phyloP scores from a whole-genome alignment of 1,284 basidiomycete species.

The Rugosomyces carneus region DNA sequence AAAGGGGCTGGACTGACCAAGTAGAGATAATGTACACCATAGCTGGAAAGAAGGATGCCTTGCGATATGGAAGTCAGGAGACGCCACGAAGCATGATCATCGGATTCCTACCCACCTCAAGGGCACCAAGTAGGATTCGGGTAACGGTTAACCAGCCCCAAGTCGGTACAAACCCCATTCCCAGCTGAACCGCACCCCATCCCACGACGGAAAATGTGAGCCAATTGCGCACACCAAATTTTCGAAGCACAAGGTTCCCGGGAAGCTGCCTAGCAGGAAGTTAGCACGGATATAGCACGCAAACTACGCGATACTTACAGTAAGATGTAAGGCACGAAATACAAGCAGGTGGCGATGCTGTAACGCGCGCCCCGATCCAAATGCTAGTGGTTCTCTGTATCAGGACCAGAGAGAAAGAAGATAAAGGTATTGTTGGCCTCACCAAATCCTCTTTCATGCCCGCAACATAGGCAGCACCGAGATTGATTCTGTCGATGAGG shows the following conservation, averaged over 20 bases:
- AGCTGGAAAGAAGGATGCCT: conserved; percentile 38
- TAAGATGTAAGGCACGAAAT: conserved; percentile 34
- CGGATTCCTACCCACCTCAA: conserved; percentile 27
- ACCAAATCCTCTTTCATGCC: conserved; percentile 39
- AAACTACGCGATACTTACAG: conserved; percentile 20
- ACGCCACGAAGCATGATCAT: background rate
- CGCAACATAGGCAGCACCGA: conserved; percentile 36
- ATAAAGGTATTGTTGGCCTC: conserved; percentile 9
- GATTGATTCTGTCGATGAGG: conserved; percentile 38
- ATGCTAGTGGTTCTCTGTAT: conserved; percentile 15
- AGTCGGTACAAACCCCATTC: conserved; percentile 34
- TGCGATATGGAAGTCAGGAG: conserved; percentile 5
- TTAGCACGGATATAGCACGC: conserved; percentile 4
- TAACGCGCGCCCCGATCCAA: conserved; percentile 26
- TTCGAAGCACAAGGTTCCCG: conserved; percentile 32
- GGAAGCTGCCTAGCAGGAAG: conserved; percentile 30
- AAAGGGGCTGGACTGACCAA: conserved; percentile 23
- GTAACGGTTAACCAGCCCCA: conserved; percentile 32
- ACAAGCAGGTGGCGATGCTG: conserved; percentile 31
- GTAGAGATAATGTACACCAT: conserved; percentile 37
- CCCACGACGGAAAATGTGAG: conserved; percentile 30
- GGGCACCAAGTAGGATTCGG: conserved; percentile 34
- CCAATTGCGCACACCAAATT: conserved; percentile 35
- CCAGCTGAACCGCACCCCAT: conserved; percentile 35
- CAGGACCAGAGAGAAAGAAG: background rate